Percentiles rank a stretch among this genome's conserved stretches.
phyloP scores from a whole-genome alignment of 1,284 basidiomycete species.

The Puccinia hordei region DNA sequence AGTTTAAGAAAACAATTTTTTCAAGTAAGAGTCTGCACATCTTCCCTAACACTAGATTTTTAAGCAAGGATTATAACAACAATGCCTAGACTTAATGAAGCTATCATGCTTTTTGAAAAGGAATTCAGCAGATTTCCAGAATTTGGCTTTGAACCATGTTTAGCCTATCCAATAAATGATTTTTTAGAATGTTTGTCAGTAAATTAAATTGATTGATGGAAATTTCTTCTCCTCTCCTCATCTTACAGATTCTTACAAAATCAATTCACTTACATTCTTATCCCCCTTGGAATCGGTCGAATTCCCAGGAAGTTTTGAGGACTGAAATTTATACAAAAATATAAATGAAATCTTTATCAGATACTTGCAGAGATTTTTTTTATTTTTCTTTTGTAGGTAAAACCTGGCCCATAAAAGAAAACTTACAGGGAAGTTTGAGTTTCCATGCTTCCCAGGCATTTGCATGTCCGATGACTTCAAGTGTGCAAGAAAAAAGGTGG shows the following conservation, averaged over 20 bases:
- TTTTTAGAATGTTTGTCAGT: background rate
- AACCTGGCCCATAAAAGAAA: background rate
- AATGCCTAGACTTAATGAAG: background rate
- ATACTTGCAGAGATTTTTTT: no score
- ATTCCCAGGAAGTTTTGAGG: background rate
- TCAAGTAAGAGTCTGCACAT: background rate
- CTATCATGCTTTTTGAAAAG: background rate
- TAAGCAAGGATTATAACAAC: background rate
- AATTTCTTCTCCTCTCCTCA: background rate
- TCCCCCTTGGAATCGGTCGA: background rate
- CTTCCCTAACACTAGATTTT: background rate
- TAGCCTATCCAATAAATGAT: background rate
- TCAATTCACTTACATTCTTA: conserved; percentile 3
- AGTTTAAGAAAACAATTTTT: no score
- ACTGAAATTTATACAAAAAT: background rate
- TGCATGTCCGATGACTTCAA: background rate
- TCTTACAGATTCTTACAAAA: background rate
- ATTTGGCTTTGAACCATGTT: background rate
- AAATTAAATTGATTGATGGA: background rate
- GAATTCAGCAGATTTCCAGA: background rate
- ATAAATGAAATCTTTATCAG: no score
- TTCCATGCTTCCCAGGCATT: background rate
- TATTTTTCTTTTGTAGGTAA: background rate
- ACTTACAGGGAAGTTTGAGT: conserved; percentile 8
- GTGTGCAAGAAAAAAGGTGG: background rate